Evolutionary conservation across 2,329 filamentous ascomycete genomes (phyloP), one percentile per base, ranked within the genome.

Genomic region (Xylogone sp.): DNA sequence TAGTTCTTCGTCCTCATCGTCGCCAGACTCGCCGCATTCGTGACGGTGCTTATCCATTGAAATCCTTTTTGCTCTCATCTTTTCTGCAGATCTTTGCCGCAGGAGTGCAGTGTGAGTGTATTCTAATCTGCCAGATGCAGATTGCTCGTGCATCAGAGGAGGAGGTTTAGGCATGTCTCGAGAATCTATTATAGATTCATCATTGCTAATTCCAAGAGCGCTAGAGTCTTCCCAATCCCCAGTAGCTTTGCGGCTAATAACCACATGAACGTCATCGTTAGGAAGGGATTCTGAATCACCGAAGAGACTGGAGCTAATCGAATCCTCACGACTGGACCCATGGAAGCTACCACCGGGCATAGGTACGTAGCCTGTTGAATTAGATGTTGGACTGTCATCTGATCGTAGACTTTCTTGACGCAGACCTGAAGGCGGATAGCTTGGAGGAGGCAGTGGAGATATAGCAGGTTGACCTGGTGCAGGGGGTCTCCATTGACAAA

Each of bases 401-500:
- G 76, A 71, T 48, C 77, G 79, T 45, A 76, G 59, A 45, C 80
- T 84, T 52, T 84, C 79, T 59, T 88, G 83, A 31, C 87, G 82
- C 22, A 89, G 72, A 21, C 76, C 78, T 1, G 87, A 83, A 1
- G 83, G 81, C 1, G 83, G 77, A 42, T 85, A 79, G 2, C 79
- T 72, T 42, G 81, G 71, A 1, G 78, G 69, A 9, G 34, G 34
- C 13, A 16, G 13, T 16, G 34, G 12, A 13, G 34, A 69, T 22
- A 71, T 65, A 20, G 67, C 68, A 49, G 69, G 71, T 52, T 69
- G 72, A 22, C 68, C 69, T 1, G 80, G 75, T 1, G 75, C 73
- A 16, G 91, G 87, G 5, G 91, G 83, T 65, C 93, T 95, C 94
- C 94, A 99, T 63, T 96, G 88, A 65, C 94, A 99, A 22, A 96